Base-by-base conservation (phyloP, 257 asterid genomes). In the Rehmannia glutinosa region DNA sequence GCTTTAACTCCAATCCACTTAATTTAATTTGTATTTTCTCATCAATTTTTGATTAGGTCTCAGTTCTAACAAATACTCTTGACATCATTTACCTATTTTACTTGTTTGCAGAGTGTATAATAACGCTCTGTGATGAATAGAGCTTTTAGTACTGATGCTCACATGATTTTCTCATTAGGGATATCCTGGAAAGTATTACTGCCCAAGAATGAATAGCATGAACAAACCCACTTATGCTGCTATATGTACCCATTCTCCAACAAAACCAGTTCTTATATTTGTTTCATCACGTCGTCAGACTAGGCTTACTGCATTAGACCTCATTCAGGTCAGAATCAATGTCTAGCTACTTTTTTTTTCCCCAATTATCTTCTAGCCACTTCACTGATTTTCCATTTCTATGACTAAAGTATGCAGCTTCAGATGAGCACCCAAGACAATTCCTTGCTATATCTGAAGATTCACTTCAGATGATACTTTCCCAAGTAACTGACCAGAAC, bases 141-240 rank as follows among this genome's bases (percentile, higher is more conserved):
- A 47, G 50, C 20, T 51, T 35, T 52, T 20, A 11, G 39, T 65
- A 16, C 36, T 69, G 76, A 35, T 66, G 62, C 55, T 69, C 64
- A 15, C 52, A 4, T 66, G 38, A 2, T 55, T 57, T 55, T 64
- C 30, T 75, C 50, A 30, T 78, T 89, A 93, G 99, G 99, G 99
- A 66, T 93, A 90, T 79, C 99, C 99, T 61, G 97, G 99, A 66
- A 93, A 93, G 80, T 93, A 74, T 75, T 93, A 93, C 77, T 93
- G 97, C 84, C 99, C 99, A 68, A 93, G 99, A 82, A 93, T 93
- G 99, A 93, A 93, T 81, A 93, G 99, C 86, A 93, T 93, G 99
- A 93, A 93, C 71, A 93, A 93, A 67, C 99, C 99, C 56, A 65
- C 99, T 9, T 93, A 93, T 81, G 99, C 99, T 81, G 96, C 99